Base-by-base conservation (phyloP, 306 rosid genomes). In the Cyamopsis tetragonoloba region DNA sequence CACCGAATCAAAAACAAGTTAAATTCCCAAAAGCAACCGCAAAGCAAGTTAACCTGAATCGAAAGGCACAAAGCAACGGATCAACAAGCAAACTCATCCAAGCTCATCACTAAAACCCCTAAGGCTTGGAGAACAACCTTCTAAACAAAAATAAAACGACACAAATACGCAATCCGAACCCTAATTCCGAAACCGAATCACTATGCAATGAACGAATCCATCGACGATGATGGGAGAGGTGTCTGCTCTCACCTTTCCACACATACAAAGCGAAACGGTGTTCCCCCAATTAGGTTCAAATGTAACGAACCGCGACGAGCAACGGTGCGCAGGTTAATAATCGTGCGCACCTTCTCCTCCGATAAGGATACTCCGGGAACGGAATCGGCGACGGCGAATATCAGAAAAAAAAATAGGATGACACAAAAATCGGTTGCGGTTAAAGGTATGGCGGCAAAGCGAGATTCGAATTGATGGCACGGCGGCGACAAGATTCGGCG, bases 91-190 rank as follows among this genome's bases (percentile, higher is more conserved):
- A 83, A 77, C 67, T 85, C 62, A 17, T 65, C 18, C 48, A 74
- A 81, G 71, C 74, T 34, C 76, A 57, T 48, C 63, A 74, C 89
- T 81, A 82, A 86, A 92, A 85, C 83, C 96, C 84, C 84, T 37
- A 66, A 59, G 77, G 69, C 86, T 64, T 30, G 41, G 41, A 61
- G 27, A 72, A 19, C 73, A 76, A 81, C 81, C 77, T 82, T 80
- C 30, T 69, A 73, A 62, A 74, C 66, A 48, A 49, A 19, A 75
- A 67, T n/a, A n/a, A 0, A 7, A 8, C 5, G 65, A 77, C 77
- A 77, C 43, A 82, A 90, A 88, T 88, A 88, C 41, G 55, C 28
- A 78, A 67, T 77, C 76, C 14, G 41, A 82, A 82, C 72, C 79
- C 80, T 77, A 38, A 69, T 77, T 79, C 80, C 43, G 68, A 53